phyloP scores from a whole-genome alignment of 371 early-diverging fungal genomes.

The Mortierella sp. region DNA sequence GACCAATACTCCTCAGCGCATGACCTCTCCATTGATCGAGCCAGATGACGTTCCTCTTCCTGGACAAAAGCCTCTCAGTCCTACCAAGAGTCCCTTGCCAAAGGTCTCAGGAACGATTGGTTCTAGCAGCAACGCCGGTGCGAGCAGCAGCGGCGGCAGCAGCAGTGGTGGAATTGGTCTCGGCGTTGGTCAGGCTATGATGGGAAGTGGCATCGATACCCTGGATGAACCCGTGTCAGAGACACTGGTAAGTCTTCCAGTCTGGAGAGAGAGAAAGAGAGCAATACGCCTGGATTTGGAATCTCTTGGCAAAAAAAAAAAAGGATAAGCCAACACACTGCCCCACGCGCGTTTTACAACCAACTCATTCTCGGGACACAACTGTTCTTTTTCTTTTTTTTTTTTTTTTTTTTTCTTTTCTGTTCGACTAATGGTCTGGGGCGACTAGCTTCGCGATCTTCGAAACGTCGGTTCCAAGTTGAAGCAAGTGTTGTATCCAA shows the following conservation, averaged over 20 bases:
- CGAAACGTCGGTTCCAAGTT: conserved; percentile 76
- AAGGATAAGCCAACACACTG: neutral
- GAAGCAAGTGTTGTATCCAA: conserved; percentile 78
- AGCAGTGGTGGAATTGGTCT: conserved; percentile 26
- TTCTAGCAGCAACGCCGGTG: conserved; percentile 20
- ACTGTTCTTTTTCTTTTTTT: neutral
- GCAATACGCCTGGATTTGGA: neutral
- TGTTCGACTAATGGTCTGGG: neutral
- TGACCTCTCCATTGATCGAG: conserved; percentile 50
- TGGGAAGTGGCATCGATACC: conserved; percentile 68
- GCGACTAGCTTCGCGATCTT: conserved; percentile 79
- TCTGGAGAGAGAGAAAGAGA: neutral
- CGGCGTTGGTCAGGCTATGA: conserved; percentile 50
- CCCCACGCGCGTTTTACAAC: no score
- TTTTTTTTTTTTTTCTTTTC: neutral
- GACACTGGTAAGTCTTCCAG: conserved; percentile 72
- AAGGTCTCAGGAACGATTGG: conserved; percentile 53
- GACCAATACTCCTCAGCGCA: conserved; percentile 49
- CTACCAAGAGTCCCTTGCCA: conserved; percentile 33
- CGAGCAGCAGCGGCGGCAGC: conserved; percentile 9
- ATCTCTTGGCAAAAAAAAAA: neutral
- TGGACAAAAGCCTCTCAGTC: conserved; percentile 47
- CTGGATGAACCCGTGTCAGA: conserved; percentile 93
- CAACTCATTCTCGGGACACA: no score
- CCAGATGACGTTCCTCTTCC: conserved; percentile 53